A percentile compares a stretch with the other conserved stretches of the same genome.
phyloP scores from a whole-genome alignment of 768 basidiomycete genomes.

The Termitomyces sp. region DNA sequence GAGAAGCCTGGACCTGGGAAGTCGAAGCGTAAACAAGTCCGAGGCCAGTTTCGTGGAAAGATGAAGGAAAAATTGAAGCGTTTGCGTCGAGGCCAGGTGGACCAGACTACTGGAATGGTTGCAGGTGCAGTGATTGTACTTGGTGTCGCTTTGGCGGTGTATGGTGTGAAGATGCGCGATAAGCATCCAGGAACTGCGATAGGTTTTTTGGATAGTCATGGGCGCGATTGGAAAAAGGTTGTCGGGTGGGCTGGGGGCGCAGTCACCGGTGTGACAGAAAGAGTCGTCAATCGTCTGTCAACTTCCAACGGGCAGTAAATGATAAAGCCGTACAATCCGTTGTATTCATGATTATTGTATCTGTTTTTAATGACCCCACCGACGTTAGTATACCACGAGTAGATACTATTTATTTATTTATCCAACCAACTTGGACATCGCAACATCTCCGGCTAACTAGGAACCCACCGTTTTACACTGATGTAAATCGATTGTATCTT shows the following conservation, averaged over 20 bases:
- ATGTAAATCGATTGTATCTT: no score
- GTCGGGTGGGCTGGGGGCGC: slow-evolving; percentile 24
- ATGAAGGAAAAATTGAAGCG: slow-evolving; percentile 14
- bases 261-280: slow-evolving; percentile 18
- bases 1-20: slow-evolving; percentile 4
- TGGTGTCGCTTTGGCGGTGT: slow-evolving; percentile 64
- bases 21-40: slow-evolving; percentile 12
- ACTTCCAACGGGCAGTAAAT: background rate
- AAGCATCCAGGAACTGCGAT: slow-evolving; percentile 10
- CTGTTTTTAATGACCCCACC: background rate
- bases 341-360: background rate
- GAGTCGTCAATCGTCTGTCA: slow-evolving; percentile 10
- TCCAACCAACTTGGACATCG: no score
- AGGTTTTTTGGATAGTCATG: slow-evolving; percentile 17
- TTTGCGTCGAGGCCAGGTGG: slow-evolving; percentile 18
- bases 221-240: slow-evolving; percentile 20
- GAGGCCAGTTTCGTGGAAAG: slow-evolving; percentile 13
- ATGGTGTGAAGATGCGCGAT: slow-evolving; percentile 31
- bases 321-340: background rate
- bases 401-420: no score
- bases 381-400: no score
- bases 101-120: slow-evolving; percentile 41
- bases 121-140: slow-evolving; percentile 65
- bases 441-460: no score
- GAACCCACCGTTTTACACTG: no score